Base-by-base conservation (phyloP, 1,284 basidiomycete species). In the Cryptococcus depauperatus region DNA sequence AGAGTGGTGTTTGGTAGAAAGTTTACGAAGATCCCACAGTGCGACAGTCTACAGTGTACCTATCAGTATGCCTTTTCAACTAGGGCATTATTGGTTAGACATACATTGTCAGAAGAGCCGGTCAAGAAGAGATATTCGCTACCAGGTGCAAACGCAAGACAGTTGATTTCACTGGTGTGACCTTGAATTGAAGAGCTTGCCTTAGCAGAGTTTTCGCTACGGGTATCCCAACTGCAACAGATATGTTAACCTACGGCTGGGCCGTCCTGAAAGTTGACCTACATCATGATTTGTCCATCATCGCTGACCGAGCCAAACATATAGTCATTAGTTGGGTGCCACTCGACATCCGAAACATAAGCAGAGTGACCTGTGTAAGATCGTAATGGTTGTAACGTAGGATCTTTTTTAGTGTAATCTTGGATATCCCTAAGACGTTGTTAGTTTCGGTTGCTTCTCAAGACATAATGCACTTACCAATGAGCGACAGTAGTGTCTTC, bases 261-360 rank as follows among this genome's bases (percentile, higher is more conserved):
- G 8, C 14, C 16, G 18, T 25, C 10, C 22, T 22, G 22, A 37
- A 10, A 4, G 21, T 14, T 56, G 62, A 61, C 80, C 56, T 62
- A 95, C 89, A 97, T 77, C 75, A 97, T 82, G 52, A 99, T 77
- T 76, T 86, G 81, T 62, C 85, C 85, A 69, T 99, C 93, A 59
- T 99, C 93, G 26, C 92, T 90, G n/a, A 96, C 93, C 54, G 90
- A 95, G 3, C 84, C 92, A 61, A 98, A 92, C 38, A 92, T 74
- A 56, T 83, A 81, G 47, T 91, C 88, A 64, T 85, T 77, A 18
- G 79, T 80, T 10, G 83, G 75, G 71, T 95, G 86, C 93, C 93
- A 98, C 55, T 95, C 91, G 2, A 98, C 92, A 64, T 98, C 95
- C 87, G 88, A 91, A 44, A 95, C 91, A 35, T 90, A 81, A 21